phyloP scores from a whole-genome alignment of 257 asterid species.

The Plantago elongata region DNA sequence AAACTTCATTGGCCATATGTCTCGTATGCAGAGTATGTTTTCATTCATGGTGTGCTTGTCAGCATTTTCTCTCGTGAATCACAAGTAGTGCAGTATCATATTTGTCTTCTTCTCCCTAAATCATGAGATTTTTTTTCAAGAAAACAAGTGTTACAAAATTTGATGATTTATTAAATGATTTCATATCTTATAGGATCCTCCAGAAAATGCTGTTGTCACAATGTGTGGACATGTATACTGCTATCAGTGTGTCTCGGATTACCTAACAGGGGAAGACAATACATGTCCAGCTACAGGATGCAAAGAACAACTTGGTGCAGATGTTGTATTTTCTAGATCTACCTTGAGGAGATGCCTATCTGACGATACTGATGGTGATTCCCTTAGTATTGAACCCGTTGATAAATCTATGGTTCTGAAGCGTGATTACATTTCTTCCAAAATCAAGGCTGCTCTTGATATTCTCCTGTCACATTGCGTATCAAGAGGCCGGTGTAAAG shows the following conservation, averaged over 20 bases:
- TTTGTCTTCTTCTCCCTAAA: not conserved
- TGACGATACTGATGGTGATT: constrained; percentile 43
- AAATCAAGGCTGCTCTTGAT: constrained; percentile 65
- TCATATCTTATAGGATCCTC: constrained; percentile 71
- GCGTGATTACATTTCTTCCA: constrained; percentile 61
- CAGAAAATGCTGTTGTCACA: constrained; percentile 95
- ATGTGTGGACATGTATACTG: constrained; percentile 95
- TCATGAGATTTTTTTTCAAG: too few relatives aligned
- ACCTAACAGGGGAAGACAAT: constrained; percentile 79
- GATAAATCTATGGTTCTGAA: constrained; percentile 47
- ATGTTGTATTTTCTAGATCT: constrained; percentile 63
- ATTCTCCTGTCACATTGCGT: constrained; percentile 52
- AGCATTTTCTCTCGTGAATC: not conserved
- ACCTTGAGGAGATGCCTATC: constrained; percentile 55
- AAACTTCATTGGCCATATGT: constrained; percentile 71
- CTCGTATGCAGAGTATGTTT: constrained; percentile 63
- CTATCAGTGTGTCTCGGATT: constrained; percentile 79
- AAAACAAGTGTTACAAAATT: not conserved
- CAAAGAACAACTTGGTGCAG: constrained; percentile 85
- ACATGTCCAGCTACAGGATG: constrained; percentile 82
- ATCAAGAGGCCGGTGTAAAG: constrained; percentile 31
- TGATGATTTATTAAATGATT: constrained; percentile 22
- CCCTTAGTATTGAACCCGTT: constrained; percentile 28
- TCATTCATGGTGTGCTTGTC: constrained; percentile 16
- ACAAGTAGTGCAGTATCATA: not conserved